Conservation (phyloP, 768 basidiomycete genomes). For the Pleurotus tuoliensis region DNA sequence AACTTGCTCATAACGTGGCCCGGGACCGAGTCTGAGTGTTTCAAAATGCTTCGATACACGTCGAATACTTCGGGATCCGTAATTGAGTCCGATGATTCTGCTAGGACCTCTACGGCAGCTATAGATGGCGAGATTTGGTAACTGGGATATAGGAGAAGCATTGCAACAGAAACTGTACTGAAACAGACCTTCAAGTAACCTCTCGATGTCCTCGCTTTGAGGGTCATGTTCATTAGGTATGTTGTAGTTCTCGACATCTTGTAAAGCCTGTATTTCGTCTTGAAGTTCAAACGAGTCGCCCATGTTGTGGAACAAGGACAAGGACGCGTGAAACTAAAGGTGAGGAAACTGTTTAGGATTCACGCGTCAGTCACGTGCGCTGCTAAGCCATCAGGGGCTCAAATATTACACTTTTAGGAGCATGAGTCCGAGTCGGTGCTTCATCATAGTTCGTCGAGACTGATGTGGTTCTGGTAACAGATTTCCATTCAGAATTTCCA, state of each 20-base stretch:
- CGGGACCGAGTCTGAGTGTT: slow-evolving; percentile 60
- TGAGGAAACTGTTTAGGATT: no score
- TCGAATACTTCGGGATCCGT: slow-evolving; percentile 70
- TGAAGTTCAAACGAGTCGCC: slow-evolving; percentile 63
- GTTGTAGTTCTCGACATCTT: slow-evolving; percentile 57
- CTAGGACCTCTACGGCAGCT: slow-evolving; percentile 82
- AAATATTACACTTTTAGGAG: no score
- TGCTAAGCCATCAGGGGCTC: no score
- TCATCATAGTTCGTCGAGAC: no score
- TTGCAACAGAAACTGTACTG: not conserved
- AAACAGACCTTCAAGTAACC: slow-evolving; percentile 55
- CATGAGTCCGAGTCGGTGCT: no score
- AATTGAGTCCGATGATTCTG: slow-evolving; percentile 72
- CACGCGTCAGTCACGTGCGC: no score
- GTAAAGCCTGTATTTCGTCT: slow-evolving; percentile 67
- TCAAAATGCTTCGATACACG: slow-evolving; percentile 77
- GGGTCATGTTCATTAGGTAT: slow-evolving; percentile 69
- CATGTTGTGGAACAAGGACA: slow-evolving; percentile 23
- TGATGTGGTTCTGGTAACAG: no score
- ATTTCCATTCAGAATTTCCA: no score
- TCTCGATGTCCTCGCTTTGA: slow-evolving; percentile 46
- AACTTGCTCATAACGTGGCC: slow-evolving; percentile 76
- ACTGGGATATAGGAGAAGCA: not conserved
- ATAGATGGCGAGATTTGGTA: not conserved
- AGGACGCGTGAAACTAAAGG: no score